Evolutionary conservation across 2,329 filamentous ascomycete species (phyloP).

Genomic region (Aspergillus oerlinghausenensis): DNA sequence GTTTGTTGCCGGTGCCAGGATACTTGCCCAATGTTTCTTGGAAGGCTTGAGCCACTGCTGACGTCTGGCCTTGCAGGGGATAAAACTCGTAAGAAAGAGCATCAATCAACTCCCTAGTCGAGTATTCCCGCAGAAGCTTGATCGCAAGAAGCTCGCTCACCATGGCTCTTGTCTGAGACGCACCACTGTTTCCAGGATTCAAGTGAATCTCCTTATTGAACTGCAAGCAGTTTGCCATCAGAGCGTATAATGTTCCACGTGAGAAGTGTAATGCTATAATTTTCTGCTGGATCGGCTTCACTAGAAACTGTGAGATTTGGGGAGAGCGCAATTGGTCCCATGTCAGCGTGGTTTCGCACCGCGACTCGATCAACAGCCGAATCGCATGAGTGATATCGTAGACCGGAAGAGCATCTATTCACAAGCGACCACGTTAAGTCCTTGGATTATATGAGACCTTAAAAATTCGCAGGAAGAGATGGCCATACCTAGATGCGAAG

Average conservation of each 20-base stretch:
- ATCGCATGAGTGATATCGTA: conserved; percentile 90
- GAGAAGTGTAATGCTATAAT: conserved; percentile 80
- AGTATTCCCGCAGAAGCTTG: conserved; percentile 84
- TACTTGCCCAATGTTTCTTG: conserved; percentile 35
- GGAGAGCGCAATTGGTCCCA: conserved; percentile 97
- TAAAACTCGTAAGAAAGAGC: conserved; percentile 93
- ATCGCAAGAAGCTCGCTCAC: conserved; percentile 89
- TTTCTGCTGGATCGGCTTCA: conserved; percentile 92
- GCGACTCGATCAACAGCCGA: conserved; percentile 73
- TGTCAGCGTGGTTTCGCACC: conserved; percentile 85
- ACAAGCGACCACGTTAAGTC: background rate
- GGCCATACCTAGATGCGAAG: conserved; percentile 65
- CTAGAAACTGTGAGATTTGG: conserved; percentile 89
- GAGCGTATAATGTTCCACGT: conserved; percentile 77
- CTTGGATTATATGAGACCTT: background rate
- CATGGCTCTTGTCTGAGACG: conserved; percentile 76
- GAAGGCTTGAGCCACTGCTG: conserved; percentile 34
- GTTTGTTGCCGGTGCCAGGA: conserved; percentile 37
- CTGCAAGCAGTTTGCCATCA: conserved; percentile 91
- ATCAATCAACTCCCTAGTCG: conserved; percentile 85
- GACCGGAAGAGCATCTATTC: conserved; percentile 73
- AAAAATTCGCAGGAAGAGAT: background rate
- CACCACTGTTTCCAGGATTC: conserved; percentile 78
- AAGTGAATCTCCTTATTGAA: conserved; percentile 82
- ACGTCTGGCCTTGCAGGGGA: conserved; percentile 74